Base-by-base conservation (phyloP, 2,329 filamentous ascomycete genomes). In the Triangularia verruculosa region DNA sequence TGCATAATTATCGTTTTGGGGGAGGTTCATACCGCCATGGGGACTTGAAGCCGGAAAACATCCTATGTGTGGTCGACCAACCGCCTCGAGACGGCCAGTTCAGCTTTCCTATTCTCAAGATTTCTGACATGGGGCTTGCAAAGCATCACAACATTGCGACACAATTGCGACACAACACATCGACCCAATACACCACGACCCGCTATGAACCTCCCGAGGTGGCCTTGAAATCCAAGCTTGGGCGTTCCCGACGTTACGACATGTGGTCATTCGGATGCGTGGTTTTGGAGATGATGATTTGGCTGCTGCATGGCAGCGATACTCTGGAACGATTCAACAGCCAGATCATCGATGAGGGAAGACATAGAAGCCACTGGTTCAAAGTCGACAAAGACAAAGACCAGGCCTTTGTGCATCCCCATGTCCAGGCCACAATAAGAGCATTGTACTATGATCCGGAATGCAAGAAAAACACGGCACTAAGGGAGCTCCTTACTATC, bases 191-290 rank as follows among this genome's bases (percentile, higher is more conserved):
- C 9, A 61, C 57, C 15, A 68, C 64, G 1, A 39, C 17, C 1
- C 57, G 62, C 12, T 68, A 68, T 30, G 62, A 64, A 28, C 54
- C 66, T 1, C 66, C 66, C 4, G 66, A 66, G n/a, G 60, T 57
- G 5, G 51, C 34, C 30, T 22, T 47, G 34, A 17, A 47, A 24
- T 62, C 30, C 15, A 17, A 13, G 9, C 30, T 32, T 17, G 56
- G 20, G 13, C 32, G 53, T 8, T 72, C 73, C 0, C 67, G 72
- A 0, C 63, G 63, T 0, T 75, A 73, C 12, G 74, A 75, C 6
- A 66, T 70, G 3, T 76, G 74, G 74, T 73, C 72, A 0, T 66
- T 75, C 56, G 74, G 74, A 0, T 74, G 72, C 25, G 69, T 76
- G 6, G 67, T 68, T 0, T 61, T 76, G 0, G 73, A 75, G 57